Percentiles rank a stretch among this genome's conserved stretches.
Conservation (phyloP, 208 protist genomes). For the Acanthamoeba triangularis region DNA sequence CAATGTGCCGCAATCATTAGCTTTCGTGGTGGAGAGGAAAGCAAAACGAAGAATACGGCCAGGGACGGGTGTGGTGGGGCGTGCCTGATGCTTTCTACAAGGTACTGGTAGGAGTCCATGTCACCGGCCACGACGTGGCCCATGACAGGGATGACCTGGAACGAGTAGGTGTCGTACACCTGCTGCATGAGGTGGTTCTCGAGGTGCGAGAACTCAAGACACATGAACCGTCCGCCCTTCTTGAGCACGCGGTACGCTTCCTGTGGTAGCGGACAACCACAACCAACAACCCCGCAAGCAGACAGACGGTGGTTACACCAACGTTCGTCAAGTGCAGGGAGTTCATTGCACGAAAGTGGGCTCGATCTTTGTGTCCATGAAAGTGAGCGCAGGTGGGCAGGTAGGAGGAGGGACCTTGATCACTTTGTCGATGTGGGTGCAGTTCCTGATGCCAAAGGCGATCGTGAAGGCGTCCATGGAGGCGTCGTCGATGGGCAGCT, state of each 20-base stretch:
- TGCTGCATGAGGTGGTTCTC: conserved; percentile 91
- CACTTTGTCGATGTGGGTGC: conserved; percentile 94
- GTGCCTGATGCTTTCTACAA: conserved; percentile 96
- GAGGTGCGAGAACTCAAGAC: conserved; percentile 97
- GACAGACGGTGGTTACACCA: neutral
- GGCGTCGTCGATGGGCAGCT: conserved; percentile 94
- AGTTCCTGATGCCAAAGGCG: conserved; percentile 98
- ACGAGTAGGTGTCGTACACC: conserved; percentile 96
- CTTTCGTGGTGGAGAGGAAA: neutral
- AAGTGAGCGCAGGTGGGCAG: neutral
- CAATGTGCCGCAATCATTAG: neutral
- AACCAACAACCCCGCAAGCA: neutral
- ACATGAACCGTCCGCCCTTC: conserved; percentile 95
- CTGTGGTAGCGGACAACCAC: conserved; percentile 87
- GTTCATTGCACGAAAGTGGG: no score
- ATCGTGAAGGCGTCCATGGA: conserved; percentile 97
- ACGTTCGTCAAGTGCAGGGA: no score
- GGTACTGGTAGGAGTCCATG: conserved; percentile 95
- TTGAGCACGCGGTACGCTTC: conserved; percentile 97
- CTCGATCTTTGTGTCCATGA: no score
- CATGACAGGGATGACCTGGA: conserved; percentile 95
- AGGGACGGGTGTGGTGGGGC: neutral
- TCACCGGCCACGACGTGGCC: conserved; percentile 95
- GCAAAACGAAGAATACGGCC: neutral
- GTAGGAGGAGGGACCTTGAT: neutral